Conservation (phyloP, 208 protist species). For the Acanthamoeba castellanii region DNA sequence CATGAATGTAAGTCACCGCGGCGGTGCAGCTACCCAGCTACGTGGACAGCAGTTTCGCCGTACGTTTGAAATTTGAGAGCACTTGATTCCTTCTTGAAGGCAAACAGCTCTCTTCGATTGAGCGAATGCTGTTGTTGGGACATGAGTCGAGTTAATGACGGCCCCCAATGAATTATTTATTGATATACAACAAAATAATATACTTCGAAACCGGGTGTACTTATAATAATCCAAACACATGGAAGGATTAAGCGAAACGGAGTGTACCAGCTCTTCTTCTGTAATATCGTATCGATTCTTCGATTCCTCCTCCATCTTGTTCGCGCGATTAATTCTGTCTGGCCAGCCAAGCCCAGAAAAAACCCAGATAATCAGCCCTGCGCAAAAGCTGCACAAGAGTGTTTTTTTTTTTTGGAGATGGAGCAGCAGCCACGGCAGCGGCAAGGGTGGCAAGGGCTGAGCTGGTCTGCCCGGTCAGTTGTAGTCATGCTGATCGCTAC, state of each 20-base stretch:
- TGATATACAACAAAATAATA: neutral
- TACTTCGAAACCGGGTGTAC: neutral
- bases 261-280: constrained; percentile 24
- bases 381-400: too few species aligned
- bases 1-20: neutral
- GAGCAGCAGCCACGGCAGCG: too few species aligned
- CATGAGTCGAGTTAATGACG: neutral
- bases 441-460: neutral
- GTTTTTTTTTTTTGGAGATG: too few species aligned
- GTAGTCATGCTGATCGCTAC: neutral
- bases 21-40: neutral
- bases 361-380: neutral
- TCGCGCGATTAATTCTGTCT: neutral
- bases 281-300: constrained; percentile 1
- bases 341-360: neutral
- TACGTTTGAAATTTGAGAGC: constrained; percentile 58
- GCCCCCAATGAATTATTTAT: neutral
- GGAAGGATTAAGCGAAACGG: neutral
- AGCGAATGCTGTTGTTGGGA: neutral
- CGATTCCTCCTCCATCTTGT: neutral
- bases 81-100: constrained; percentile 45
- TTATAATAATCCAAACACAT: neutral
- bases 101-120: constrained; percentile 40
- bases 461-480: neutral
- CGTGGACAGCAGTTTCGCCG: neutral